Evolutionary conservation across 2,329 filamentous ascomycete species (phyloP), one percentile per base, ranked within the genome.

Genomic region (Zasmidium citrigriseum): DNA sequence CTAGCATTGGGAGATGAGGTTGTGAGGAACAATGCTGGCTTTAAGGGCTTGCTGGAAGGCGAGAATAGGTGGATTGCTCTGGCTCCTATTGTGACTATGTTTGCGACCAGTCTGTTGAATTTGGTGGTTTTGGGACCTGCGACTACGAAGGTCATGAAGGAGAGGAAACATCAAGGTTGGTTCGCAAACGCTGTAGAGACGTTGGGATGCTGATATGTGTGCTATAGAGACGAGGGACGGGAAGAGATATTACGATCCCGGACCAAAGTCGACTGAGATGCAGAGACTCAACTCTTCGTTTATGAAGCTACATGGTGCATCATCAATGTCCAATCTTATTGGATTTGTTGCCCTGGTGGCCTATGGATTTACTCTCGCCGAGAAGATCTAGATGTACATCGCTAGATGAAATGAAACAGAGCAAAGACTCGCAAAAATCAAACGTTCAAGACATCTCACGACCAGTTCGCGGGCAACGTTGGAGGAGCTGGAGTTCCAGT

Each of bases 241-340:
- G 55, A 97, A 96, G 82, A 90, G 89, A 72, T 90, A 87, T 75
- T 90, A 89, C 69, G 91, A 96, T 64, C 78, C 84, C 53, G 83
- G 87, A 1, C 90, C 91, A 41, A 90, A 96, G 69, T 95, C 89
- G 4, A 82, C 87, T 66, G 90, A 93, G 78, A 97, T 98, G 93
- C 75, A 85, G 66, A 81, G 80, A 9, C 75, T 96, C 67, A 96
- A 93, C 80, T 89, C 86, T 77, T 82, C 80, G 63, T 98, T 98
- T 74, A 86, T 84, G 16, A 84, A 83, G 61, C 75, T 96, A 57
- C 95, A 99, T 75, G 91, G 93, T 4, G 77, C 90, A 49, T 96
- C 91, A 7, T 89, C 89, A 24, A 74, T 96, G 60, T 73, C 96
- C 20, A 97, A 97, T 73, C 71, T 98, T 59, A 75, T 83, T 1